Conservation (phyloP, 306 rosid species). For the Glycine latifolia region DNA sequence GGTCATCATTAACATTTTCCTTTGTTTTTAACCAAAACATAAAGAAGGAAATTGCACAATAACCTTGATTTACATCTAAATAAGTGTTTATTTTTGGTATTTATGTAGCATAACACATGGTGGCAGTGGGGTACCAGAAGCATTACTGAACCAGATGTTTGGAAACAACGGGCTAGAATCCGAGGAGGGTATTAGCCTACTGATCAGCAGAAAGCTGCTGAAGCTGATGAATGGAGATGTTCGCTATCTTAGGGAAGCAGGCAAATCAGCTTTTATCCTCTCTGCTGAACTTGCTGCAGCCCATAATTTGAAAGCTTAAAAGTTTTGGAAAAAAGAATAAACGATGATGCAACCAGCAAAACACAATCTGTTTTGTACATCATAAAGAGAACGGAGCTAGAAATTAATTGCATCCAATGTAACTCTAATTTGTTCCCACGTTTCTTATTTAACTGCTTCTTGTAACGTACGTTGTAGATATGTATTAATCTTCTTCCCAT, state of each 20-base stretch:
- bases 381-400: slow-evolving; percentile 27
- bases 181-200: slow-evolving; percentile 81
- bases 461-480: slow-evolving; percentile 55
- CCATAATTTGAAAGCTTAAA: slow-evolving; percentile 44
- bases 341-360: slow-evolving; percentile 29
- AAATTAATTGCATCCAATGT: slow-evolving; percentile 39
- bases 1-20: no score
- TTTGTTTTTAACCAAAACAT: no score
- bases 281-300: slow-evolving; percentile 82
- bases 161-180: slow-evolving; percentile 65
- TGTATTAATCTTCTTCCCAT: slow-evolving; percentile 43
- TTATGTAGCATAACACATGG: slow-evolving; percentile 72
- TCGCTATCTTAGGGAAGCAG: slow-evolving; percentile 79
- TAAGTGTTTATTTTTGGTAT: neutral
- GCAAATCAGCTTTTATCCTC: slow-evolving; percentile 74
- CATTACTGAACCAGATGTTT: slow-evolving; percentile 83
- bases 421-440: slow-evolving; percentile 34
- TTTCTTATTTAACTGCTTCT: slow-evolving; percentile 31
- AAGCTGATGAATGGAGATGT: slow-evolving; percentile 93
- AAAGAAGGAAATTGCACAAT: neutral
- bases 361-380: slow-evolving; percentile 41
- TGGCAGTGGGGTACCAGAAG: slow-evolving; percentile 82
- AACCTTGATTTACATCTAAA: slow-evolving; percentile 8
- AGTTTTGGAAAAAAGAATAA: slow-evolving; percentile 42
- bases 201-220: slow-evolving; percentile 82